Percentiles rank a stretch among this genome's conserved stretches.
phyloP scores from a whole-genome alignment of 164 flowering plant species.

The Vitis cinerea region DNA sequence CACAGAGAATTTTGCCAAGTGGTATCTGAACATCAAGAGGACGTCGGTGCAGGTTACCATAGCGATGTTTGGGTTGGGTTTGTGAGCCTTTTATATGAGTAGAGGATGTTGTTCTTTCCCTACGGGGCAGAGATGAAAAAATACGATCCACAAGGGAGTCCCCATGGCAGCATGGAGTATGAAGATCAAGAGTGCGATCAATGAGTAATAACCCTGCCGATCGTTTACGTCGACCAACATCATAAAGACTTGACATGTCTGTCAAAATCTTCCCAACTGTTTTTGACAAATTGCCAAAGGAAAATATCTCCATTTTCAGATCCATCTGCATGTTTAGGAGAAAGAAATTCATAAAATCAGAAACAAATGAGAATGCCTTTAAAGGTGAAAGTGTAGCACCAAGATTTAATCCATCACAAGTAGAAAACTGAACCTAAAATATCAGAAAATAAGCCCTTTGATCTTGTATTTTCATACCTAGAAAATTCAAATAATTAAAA shows the following conservation, averaged over 20 bases:
- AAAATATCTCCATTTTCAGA: conserved; percentile 91
- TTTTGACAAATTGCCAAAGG: conserved; percentile 84
- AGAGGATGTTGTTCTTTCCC: conserved; percentile 38
- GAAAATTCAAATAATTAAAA: no score
- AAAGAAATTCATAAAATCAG: not conserved
- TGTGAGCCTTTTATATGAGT: conserved; percentile 41
- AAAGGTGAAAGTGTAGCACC: conserved; percentile 11
- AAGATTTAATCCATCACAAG: not conserved
- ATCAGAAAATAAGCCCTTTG: no score
- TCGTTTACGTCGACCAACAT: conserved; percentile 93
- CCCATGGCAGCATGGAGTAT: conserved; percentile 92
- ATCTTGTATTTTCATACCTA: no score
- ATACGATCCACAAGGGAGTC: conserved; percentile 91
- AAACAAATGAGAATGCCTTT: no score
- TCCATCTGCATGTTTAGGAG: conserved; percentile 75
- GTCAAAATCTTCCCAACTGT: conserved; percentile 84
- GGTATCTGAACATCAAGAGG: conserved; percentile 81
- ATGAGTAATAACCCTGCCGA: conserved; percentile 87
- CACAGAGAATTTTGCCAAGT: conserved; percentile 42
- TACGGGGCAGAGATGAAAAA: conserved; percentile 74
- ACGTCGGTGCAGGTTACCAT: conserved; percentile 41
- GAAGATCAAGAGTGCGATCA: conserved; percentile 92
- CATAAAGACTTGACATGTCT: conserved; percentile 99
- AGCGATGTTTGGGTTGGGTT: conserved; percentile 33
- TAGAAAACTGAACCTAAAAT: not conserved